phyloP scores from a whole-genome alignment of 1,284 basidiomycete genomes.

The Naganishia albida region DNA sequence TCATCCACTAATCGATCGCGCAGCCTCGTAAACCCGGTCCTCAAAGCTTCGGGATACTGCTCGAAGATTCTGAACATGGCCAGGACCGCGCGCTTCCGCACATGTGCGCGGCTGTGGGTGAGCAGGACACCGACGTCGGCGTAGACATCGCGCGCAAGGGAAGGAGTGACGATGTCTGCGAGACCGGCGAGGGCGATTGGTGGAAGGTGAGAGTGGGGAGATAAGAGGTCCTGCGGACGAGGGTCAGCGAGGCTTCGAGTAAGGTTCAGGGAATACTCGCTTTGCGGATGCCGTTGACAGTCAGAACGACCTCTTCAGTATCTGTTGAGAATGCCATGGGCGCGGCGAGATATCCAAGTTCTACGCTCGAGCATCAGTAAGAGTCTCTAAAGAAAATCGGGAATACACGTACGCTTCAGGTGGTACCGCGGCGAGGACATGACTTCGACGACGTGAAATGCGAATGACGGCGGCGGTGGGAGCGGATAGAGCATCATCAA shows the following conservation, averaged over 20 bases:
- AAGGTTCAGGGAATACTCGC: conserved; percentile 56
- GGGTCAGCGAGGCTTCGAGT: conserved; percentile 13
- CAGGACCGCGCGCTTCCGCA: conserved; percentile 80
- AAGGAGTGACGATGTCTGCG: conserved; percentile 82
- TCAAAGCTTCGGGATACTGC: conserved; percentile 74
- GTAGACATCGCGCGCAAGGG: conserved; percentile 83
- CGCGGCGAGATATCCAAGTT: conserved; percentile 93
- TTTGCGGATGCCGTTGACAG: conserved; percentile 97
- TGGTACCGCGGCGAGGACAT: conserved; percentile 92
- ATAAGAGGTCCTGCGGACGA: conserved; percentile 72
- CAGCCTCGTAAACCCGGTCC: conserved; percentile 68
- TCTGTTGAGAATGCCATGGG: conserved; percentile 88
- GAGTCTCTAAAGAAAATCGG: not conserved
- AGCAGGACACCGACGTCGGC: conserved; percentile 85
- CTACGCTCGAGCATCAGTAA: conserved; percentile 41
- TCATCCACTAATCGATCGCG: conserved; percentile 83
- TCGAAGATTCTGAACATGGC: conserved; percentile 75
- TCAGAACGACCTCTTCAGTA: conserved; percentile 95
- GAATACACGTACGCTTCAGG: conserved; percentile 64
- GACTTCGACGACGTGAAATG: conserved; percentile 94
- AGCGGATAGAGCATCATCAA: conserved; percentile 57
- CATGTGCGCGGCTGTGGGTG: conserved; percentile 79
- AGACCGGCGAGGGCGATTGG: conserved; percentile 82
- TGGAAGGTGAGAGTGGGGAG: conserved; percentile 69
- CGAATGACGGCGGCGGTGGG: conserved; percentile 55